Base-by-base conservation (phyloP, 345 rosid genomes). In the Euphorbia peplus region DNA sequence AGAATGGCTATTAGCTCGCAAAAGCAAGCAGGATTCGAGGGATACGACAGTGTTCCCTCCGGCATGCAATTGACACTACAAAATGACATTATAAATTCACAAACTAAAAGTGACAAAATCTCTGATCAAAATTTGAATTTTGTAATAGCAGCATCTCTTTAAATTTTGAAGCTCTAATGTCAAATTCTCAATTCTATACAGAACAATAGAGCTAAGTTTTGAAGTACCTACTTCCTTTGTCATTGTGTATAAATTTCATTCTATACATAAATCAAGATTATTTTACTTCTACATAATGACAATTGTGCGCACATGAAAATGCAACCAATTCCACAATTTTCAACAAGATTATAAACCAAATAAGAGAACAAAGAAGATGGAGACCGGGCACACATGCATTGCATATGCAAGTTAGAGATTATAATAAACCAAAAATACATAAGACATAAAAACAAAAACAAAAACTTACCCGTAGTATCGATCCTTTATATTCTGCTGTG, bases 401-500 rank as follows among this genome's bases (percentile, higher is more conserved):
- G n/a, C n/a, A n/a, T n/a, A n/a, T n/a, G n/a, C n/a, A n/a, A n/a
- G n/a, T n/a, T n/a, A n/a, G n/a, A n/a, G n/a, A n/a, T n/a, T n/a
- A n/a, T n/a, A n/a, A n/a, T n/a, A n/a, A n/a, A n/a, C n/a, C n/a
- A n/a, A n/a, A n/a, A n/a, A n/a, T n/a, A n/a, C n/a, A n/a, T n/a
- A n/a, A n/a, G n/a, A n/a, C n/a, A n/a, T n/a, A n/a, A n/a, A n/a
- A n/a, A 41, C 4, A 44, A 19, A 51, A 44, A 16, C 16, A 28
- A 24, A 65, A 22, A 70, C 91, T 57, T 83, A 93, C 98, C 97
- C 96, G 60, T 91, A 93, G 53, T 93, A 93, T 75, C 98, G 97
- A 67, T 93, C 97, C 75, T 93, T 93, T 13, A 91, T 93, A 73
- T 93, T 93, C 74, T 93, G 97, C 75, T 93, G 98, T 15, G 98